Base-by-base conservation (phyloP, 148 eudicot genomes). In the Camellia lanceoleosa region DNA sequence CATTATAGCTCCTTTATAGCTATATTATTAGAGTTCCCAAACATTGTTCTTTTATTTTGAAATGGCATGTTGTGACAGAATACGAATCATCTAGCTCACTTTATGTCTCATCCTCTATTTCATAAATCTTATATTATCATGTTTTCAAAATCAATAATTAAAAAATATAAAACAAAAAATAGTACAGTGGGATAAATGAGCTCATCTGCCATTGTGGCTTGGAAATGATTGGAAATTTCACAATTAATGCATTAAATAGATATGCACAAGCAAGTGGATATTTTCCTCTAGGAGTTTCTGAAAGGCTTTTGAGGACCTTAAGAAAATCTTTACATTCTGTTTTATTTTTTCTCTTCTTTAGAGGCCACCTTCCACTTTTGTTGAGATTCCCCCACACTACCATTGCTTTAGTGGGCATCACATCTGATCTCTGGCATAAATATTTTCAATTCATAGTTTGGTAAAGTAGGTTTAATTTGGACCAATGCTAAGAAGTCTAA, bases 291-390 rank as follows among this genome's bases (percentile, higher is more conserved):
- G 79, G 47, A 49, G 80, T n/a, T 78, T 41, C 65, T 9, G 38
- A 78, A 76, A 67, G 20, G 38, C 51, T 74, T 74, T 74, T 41
- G 54, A 68, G 19, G 44, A 55, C 73, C 60, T 67, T 77, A 67
- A 55, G 73, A 68, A 78, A 74, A 23, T 49, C 10, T 18, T 11
- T 6, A 15, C 10, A 16, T 30, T 10, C 30, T 3, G 13, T 30
- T 10, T 68, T 41, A 42, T 18, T 41, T 3, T 56, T 55, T 42
- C 73, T 78, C 65, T 55, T 18, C 73, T 78, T 67, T 67, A 54
- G 80, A 78, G 11, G 73, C 73, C 80, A 68, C 73, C 80, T 54
- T 78, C 80, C 73, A 52, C 54, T 55, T 77, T 65, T 51, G 72
- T 66, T 52, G 72, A 65, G 71, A 77, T 77, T 77, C 76, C 80